phyloP scores from a whole-genome alignment of 2,329 filamentous ascomycete genomes.

The Lecanicillium sp. region DNA sequence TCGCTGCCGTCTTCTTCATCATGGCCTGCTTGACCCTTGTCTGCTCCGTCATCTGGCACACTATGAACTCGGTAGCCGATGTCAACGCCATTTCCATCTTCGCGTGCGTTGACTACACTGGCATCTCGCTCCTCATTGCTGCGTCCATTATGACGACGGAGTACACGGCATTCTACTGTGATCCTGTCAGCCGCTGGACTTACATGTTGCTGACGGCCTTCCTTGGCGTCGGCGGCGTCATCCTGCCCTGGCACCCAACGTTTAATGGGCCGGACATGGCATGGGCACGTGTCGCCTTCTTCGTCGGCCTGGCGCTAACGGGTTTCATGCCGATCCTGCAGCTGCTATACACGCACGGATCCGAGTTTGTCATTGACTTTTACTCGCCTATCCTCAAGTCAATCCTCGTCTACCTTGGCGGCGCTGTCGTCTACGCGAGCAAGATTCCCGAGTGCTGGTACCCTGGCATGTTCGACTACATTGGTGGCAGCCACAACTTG shows the following conservation, averaged over 20 bases:
- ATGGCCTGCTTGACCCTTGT: conserved; percentile 91
- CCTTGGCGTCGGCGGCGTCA: conserved; percentile 79
- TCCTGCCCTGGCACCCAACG: conserved; percentile 90
- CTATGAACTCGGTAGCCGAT: conserved; percentile 94
- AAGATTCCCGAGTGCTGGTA: conserved; percentile 91
- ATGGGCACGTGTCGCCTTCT: conserved; percentile 89
- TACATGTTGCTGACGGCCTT: conserved; percentile 80
- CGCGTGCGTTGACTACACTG: conserved; percentile 96
- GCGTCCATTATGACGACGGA: conserved; percentile 97
- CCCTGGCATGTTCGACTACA: conserved; percentile 90
- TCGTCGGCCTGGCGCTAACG: conserved; percentile 77
- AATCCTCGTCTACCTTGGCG: conserved; percentile 75
- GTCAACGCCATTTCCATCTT: conserved; percentile 87
- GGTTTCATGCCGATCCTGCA: conserved; percentile 87
- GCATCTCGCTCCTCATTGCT: conserved; percentile 89
- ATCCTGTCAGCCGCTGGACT: conserved; percentile 75
- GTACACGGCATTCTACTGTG: conserved; percentile 98
- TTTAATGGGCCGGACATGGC: conserved; percentile 93
- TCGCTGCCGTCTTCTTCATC: conserved; percentile 92
- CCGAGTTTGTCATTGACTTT: conserved; percentile 79
- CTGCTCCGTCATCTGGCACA: conserved; percentile 96
- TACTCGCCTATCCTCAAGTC: conserved; percentile 85
- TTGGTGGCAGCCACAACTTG: conserved; percentile 92
- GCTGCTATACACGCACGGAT: conserved; percentile 69
- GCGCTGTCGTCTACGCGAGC: conserved; percentile 82